Evolutionary conservation across 768 basidiomycete species (phyloP), one percentile per base, ranked within the genome.

Genomic region (Boletus sensibilis): DNA sequence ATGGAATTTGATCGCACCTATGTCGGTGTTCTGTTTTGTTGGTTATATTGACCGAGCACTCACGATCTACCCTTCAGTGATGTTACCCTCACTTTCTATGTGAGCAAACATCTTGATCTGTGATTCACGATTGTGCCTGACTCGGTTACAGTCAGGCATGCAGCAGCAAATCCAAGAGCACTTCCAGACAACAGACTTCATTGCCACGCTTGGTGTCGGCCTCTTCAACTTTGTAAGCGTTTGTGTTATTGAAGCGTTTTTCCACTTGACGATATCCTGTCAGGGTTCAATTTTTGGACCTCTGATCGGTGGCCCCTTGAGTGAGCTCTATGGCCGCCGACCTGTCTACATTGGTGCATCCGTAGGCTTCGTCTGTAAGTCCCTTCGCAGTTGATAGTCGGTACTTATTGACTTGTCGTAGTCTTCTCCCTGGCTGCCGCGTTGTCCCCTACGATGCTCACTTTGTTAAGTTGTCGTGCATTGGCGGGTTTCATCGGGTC

Each of bases 81-180:
- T 50, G 8, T 68, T 33, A 21, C 64, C 3, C 40, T 59, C 14
- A 68, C 68, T 3, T 68, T 66, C 50, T 69, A 68, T 52, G 68
- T 70, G 47, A 58, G 65, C 34, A 33, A 14, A 54, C 12, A 21
- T 23, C 29, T 37, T 43, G 12, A 13, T 42, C 18, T 40, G 3
- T 21, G n/a, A 35, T 50, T 33, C 43, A 25, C 3, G 12, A 33
- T 39, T 4, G 25, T 35, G 14, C 13, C 40, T 63, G 33, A 61
- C 51, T 37, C 14, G 33, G 5, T 16, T 27, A 14, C 39, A 68
- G 65, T 68, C 63, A 23, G 67, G 68, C 18, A 63, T 69, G 49
- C 64, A 69, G 34, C 60, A 62, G 9, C 66, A 67, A 42, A 62
- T 69, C 23, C 60, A 62, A 52, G 65, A 64, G n/a, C 49, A 67